Evolutionary conservation across 257 asterid species (phyloP).

Genomic region (Cynanchum wilfordii): DNA sequence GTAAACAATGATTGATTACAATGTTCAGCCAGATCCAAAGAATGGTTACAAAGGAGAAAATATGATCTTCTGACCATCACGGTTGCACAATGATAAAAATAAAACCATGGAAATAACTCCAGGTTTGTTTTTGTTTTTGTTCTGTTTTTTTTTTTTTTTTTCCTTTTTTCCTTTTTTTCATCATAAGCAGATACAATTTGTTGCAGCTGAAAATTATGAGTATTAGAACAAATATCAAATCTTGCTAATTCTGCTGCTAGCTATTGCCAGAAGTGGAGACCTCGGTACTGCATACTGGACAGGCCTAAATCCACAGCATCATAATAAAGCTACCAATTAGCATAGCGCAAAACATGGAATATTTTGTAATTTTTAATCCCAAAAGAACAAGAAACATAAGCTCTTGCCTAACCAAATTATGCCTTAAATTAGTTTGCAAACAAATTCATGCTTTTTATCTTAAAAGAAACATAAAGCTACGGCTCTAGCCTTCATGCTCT

Average conservation of each 20-base stretch:
- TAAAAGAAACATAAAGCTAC: too few species aligned
- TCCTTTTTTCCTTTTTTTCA: too few species aligned
- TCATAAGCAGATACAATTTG: background rate
- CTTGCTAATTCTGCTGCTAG: conserved; percentile 26
- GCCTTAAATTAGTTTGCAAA: background rate
- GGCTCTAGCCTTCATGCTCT: too few species aligned
- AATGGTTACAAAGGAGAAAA: background rate
- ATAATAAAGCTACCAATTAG: background rate
- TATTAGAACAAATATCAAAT: background rate
- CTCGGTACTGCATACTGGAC: conserved; percentile 89
- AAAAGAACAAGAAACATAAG: background rate
- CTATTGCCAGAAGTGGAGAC: conserved; percentile 63
- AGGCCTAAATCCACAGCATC: conserved; percentile 51
- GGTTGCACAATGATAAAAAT: background rate
- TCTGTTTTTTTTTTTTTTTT: too few species aligned
- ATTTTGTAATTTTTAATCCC: background rate
- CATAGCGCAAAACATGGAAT: background rate
- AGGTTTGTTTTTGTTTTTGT: too few species aligned
- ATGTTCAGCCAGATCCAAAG: background rate
- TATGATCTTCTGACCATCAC: background rate
- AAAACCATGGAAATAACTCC: background rate
- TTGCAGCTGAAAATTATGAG: background rate
- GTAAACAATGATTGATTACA: background rate
- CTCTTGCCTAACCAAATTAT: background rate
- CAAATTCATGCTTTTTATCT: too few species aligned